A percentile compares a stretch with the other conserved stretches of the same genome.
Evolutionary conservation across 768 basidiomycete genomes (phyloP).

Genomic region (Pulveroboletus sp.): DNA sequence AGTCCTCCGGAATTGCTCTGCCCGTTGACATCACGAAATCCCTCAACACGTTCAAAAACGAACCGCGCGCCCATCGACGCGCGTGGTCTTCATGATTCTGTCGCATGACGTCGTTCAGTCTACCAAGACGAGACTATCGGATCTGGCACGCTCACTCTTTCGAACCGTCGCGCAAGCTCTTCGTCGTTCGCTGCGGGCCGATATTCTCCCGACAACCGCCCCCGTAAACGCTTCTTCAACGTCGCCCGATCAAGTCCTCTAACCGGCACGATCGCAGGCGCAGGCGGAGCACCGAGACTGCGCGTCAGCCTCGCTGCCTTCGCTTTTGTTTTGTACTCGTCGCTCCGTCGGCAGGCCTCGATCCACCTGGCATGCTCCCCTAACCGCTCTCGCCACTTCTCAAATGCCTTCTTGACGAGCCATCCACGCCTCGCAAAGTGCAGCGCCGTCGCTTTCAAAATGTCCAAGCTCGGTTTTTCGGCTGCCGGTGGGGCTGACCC

Average conservation of each 20-base stretch:
- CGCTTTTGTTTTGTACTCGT: constrained; percentile 56
- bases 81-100: constrained; percentile 73
- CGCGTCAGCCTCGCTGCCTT: constrained; percentile 32
- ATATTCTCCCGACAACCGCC: constrained; percentile 41
- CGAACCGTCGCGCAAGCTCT: constrained; percentile 59
- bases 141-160: constrained; percentile 48
- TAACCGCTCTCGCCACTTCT: constrained; percentile 44
- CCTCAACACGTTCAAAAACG: constrained; percentile 48
- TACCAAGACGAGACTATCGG: neutral
- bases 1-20: constrained; percentile 36
- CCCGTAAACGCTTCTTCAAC: constrained; percentile 30
- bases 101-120: constrained; percentile 12
- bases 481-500: neutral
- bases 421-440: constrained; percentile 39
- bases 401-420: constrained; percentile 41
- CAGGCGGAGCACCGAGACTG: constrained; percentile 12
- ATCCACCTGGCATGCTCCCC: constrained; percentile 50
- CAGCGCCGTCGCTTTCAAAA: constrained; percentile 39
- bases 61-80: constrained; percentile 68
- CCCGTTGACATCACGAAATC: constrained; percentile 37
- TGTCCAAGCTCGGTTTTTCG: constrained; percentile 18
- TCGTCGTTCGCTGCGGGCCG: constrained; percentile 57
- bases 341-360: constrained; percentile 58
- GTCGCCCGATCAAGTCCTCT: constrained; percentile 21
- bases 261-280: constrained; percentile 25